A percentile compares a stretch with the other conserved stretches of the same genome.
Evolutionary conservation across 1,284 basidiomycete genomes (phyloP).

Genomic region (Butyriboletus appendiculatus): DNA sequence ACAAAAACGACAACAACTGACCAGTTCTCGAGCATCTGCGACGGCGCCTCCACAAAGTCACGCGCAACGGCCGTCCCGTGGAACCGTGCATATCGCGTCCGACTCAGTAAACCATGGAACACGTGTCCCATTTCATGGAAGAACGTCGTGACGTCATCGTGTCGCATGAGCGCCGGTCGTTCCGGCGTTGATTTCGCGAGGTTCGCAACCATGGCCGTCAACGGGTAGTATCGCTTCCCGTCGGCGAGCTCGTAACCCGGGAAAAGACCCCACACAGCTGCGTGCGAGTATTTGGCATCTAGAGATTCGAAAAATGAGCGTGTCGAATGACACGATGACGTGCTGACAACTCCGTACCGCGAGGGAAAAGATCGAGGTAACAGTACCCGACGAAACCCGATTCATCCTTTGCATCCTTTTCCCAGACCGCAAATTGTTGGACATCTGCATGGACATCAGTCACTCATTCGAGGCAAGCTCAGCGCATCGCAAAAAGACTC

Average conservation of each 20-base stretch:
- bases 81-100: constrained; percentile 74
- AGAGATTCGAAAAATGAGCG: background rate
- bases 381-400: constrained; percentile 77
- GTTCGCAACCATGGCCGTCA: constrained; percentile 85
- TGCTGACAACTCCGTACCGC: constrained; percentile 45
- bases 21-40: constrained; percentile 93
- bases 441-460: constrained; percentile 54
- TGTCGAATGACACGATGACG: background rate
- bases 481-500: constrained; percentile 15
- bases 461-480: background rate
- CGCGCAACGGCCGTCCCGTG: constrained; percentile 78
- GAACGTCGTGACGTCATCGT: constrained; percentile 79
- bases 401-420: constrained; percentile 67
- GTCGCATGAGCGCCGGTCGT: constrained; percentile 80
- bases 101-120: constrained; percentile 78
- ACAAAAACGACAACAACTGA: constrained; percentile 29
- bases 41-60: constrained; percentile 87
- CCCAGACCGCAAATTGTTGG: constrained; percentile 81
- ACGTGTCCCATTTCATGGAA: constrained; percentile 89
- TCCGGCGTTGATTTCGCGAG: constrained; percentile 80
- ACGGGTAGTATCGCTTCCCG: constrained; percentile 68
- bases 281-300: constrained; percentile 84
- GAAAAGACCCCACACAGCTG: constrained; percentile 80
- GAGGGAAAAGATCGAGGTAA: constrained; percentile 86
- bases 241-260: constrained; percentile 55